phyloP scores from a whole-genome alignment of 352 stramenopile species.

The Phytophthora crassamura region DNA sequence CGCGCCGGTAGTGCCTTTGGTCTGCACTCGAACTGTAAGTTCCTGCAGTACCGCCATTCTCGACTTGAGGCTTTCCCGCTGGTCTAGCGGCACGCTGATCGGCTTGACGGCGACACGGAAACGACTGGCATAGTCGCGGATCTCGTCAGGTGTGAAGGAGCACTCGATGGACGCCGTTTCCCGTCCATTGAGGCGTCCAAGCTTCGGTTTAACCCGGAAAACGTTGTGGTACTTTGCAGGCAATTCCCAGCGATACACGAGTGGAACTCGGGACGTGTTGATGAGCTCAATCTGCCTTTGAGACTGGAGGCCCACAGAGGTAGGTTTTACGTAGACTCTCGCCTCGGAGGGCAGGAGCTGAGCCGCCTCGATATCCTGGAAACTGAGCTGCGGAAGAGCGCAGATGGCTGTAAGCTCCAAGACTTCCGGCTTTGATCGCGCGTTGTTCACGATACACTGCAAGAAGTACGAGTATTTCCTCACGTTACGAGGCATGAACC shows the following conservation, averaged over 20 bases:
- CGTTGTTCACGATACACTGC: conserved; percentile 81
- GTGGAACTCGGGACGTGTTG: conserved; percentile 87
- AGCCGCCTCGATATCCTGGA: conserved; percentile 39
- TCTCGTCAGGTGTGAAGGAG: conserved; percentile 81
- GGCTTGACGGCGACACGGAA: conserved; percentile 73
- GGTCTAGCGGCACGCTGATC: conserved; percentile 62
- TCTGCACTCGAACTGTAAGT: conserved; percentile 63
- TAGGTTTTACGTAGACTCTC: conserved; percentile 87
- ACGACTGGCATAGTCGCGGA: conserved; percentile 76
- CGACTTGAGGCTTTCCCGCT: conserved; percentile 25
- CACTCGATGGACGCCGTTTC: conserved; percentile 70
- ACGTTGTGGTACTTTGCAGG: conserved; percentile 61
- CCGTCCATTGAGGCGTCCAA: conserved; percentile 85
- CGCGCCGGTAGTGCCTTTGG: conserved; percentile 74
- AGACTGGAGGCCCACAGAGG: conserved; percentile 76
- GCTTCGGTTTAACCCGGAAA: conserved; percentile 71
- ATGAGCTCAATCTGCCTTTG: conserved; percentile 57
- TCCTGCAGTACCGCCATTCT: conserved; percentile 71
- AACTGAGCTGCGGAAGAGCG: conserved; percentile 58
- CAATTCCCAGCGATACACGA: conserved; percentile 86
- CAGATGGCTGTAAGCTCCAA: conserved; percentile 68
- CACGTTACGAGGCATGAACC: conserved; percentile 64
- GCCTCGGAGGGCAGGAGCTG: conserved; percentile 29
- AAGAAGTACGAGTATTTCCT: conserved; percentile 61
- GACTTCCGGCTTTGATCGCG: conserved; percentile 47